phyloP scores from a whole-genome alignment of 2,329 filamentous ascomycete genomes.

The Ceratocystis alfenasii region DNA sequence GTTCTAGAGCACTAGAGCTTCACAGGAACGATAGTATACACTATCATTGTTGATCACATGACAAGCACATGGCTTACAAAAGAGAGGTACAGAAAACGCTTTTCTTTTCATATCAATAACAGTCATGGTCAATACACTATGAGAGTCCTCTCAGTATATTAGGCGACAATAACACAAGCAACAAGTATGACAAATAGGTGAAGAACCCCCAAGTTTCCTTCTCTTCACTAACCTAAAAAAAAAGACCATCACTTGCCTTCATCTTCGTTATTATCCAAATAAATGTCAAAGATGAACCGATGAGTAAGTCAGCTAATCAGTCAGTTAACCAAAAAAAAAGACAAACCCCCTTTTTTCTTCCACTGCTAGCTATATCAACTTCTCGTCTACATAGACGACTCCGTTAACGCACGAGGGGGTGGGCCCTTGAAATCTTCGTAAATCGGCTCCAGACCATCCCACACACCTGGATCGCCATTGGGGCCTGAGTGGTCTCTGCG shows the following conservation, averaged over 20 bases:
- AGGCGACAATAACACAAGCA: neutral
- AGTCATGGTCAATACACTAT: too few relatives aligned
- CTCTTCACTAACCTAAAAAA: neutral
- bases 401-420: conserved; percentile 17
- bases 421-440: conserved; percentile 36
- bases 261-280: neutral
- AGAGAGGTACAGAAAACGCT: too few relatives aligned
- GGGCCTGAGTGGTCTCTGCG: conserved; percentile 53
- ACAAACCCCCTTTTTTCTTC: neutral
- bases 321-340: neutral
- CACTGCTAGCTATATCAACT: neutral
- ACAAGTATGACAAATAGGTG: neutral
- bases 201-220: neutral
- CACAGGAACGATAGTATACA: too few relatives aligned
- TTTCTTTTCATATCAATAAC: too few relatives aligned
- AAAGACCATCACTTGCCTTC: neutral
- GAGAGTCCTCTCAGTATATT: neutral
- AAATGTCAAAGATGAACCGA: neutral
- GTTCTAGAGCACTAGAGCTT: too few relatives aligned
- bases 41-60: too few relatives aligned
- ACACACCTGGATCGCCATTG: conserved; percentile 43
- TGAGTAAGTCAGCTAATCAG: neutral
- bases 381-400: conserved; percentile 17
- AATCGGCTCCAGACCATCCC: conserved; percentile 67
- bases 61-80: too few relatives aligned